Evolutionary conservation across 352 stramenopile genomes (phyloP), one percentile per base, ranked within the genome.

Genomic region (Blastocystis sp.): DNA sequence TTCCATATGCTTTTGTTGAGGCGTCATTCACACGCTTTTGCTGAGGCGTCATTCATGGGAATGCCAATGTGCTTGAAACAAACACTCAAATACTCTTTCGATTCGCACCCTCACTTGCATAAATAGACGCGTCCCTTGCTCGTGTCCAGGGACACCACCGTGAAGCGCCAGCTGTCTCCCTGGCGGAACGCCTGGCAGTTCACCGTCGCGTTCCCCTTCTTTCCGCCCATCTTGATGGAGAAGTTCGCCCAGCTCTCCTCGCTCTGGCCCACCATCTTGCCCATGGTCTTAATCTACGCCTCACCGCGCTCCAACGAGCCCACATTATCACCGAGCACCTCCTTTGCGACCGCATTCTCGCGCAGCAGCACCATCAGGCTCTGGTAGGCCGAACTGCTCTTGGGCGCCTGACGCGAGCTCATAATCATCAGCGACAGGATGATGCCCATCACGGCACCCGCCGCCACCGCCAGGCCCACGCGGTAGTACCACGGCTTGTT

Each of bases 241-340:
- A 84, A 84, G 38, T 84, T 84, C 21, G 74, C 74, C 74, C 74
- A 84, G 53, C 69, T 84, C 74, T 84, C 74, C 74, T 84, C 74
- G 53, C 74, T 84, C 53, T 84, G 65, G 28, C 74, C 74, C 21
- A 23, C 43, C 52, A 84, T 28, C 53, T 84, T 45, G 28, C 74
- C 74, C 40, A 43, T 43, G 21, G 52, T 84, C 60, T 84, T 84
- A 2, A 84, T 43, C 64, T 74, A 53, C 64, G 17, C 61, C 45
- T 10, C 11, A 43, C 21, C 10, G 5, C 34, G 1, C 34, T 10
- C 21, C 34, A 28, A 19, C 40, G 17, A 0, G 10, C 64, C 45
- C 48, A 74, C 64, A 3, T 56, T 69, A 19, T 84, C 74, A 10
- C 74, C 74, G 7, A 84, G 52, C 17, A 84, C 40, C 1, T 84